Percentiles rank a stretch among this genome's conserved stretches.
phyloP scores from a whole-genome alignment of 768 basidiomycete species.

The Bullera alba region DNA sequence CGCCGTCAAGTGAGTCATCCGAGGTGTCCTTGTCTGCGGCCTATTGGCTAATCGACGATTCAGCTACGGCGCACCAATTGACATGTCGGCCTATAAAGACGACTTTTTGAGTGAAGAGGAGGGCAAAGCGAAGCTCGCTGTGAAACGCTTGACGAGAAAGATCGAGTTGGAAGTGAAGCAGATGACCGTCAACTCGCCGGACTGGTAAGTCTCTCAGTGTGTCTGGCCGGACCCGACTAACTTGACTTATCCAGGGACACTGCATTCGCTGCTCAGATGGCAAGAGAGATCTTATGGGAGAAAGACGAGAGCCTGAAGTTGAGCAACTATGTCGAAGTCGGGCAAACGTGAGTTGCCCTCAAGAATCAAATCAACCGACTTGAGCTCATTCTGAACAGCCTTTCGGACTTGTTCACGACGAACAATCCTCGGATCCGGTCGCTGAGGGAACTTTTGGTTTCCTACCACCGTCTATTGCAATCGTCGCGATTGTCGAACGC shows the following conservation, averaged over 20 bases:
- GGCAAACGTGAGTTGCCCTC: conserved; percentile 69
- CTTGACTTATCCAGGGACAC: conserved; percentile 64
- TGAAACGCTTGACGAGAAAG: conserved; percentile 72
- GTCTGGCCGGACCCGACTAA: not conserved
- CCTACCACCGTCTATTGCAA: conserved; percentile 80
- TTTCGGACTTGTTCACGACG: conserved; percentile 80
- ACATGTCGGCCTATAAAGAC: conserved; percentile 63
- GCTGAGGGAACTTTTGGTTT: conserved; percentile 65
- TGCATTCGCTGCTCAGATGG: conserved; percentile 82
- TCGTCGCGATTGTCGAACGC: conserved; percentile 77
- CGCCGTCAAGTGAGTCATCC: conserved; percentile 48
- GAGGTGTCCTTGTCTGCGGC: conserved; percentile 2
- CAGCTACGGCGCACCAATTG: conserved; percentile 78
- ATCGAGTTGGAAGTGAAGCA: conserved; percentile 66
- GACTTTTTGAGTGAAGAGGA: conserved; percentile 68
- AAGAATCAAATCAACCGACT: not conserved
- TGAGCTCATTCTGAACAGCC: conserved; percentile 49
- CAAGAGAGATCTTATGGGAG: conserved; percentile 87
- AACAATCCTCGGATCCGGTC: conserved; percentile 57
- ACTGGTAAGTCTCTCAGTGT: conserved; percentile 56
- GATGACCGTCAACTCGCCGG: conserved; percentile 81
- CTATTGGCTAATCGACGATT: not conserved
- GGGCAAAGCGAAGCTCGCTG: conserved; percentile 65
- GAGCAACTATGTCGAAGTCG: conserved; percentile 72
- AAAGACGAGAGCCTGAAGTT: conserved; percentile 67